Conservation (phyloP, 192 early-diverging fungal genomes). For the Dissophora ornata region DNA sequence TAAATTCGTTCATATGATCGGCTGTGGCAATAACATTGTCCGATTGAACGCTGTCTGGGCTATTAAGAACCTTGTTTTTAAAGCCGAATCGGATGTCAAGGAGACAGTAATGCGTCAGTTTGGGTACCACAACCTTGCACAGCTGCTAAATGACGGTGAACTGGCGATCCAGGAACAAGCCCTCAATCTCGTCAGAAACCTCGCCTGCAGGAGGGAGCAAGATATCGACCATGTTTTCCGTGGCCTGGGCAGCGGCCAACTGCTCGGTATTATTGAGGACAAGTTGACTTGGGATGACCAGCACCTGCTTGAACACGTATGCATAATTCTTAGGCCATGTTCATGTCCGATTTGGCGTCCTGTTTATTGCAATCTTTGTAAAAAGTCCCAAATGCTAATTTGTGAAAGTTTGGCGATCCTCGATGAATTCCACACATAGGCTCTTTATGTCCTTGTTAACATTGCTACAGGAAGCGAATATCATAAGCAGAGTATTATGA, state of each 20-base stretch:
- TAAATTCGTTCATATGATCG: conserved; percentile 71
- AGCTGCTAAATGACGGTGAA: conserved; percentile 71
- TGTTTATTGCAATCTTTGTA: not conserved
- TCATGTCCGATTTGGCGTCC: too few species aligned
- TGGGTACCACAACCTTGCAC: conserved; percentile 68
- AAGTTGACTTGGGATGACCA: conserved; percentile 62
- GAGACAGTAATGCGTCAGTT: conserved; percentile 73
- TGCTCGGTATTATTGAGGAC: conserved; percentile 73
- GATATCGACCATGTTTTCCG: conserved; percentile 77
- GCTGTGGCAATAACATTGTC: conserved; percentile 59
- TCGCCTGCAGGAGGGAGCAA: conserved; percentile 68
- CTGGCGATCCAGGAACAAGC: conserved; percentile 80
- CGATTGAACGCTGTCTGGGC: conserved; percentile 84
- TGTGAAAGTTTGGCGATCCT: too few species aligned
- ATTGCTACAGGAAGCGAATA: conserved; percentile 71
- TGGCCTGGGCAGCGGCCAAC: conserved; percentile 70
- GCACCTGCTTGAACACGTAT: conserved; percentile 50
- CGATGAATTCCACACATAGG: conserved; percentile 45
- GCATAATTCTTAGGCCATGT: not conserved
- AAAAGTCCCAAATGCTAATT: too few species aligned
- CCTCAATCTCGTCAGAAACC: conserved; percentile 78
- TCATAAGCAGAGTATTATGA: conserved; percentile 74
- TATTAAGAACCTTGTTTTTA: conserved; percentile 82
- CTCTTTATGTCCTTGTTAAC: conserved; percentile 79
- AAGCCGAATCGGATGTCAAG: conserved; percentile 76